These are phyloP conservation scores for Aspergillus aculeatus DNA, from an alignment of 2,329 filamentous ascomycete genomes.

Conservation along the genomic window DNA sequence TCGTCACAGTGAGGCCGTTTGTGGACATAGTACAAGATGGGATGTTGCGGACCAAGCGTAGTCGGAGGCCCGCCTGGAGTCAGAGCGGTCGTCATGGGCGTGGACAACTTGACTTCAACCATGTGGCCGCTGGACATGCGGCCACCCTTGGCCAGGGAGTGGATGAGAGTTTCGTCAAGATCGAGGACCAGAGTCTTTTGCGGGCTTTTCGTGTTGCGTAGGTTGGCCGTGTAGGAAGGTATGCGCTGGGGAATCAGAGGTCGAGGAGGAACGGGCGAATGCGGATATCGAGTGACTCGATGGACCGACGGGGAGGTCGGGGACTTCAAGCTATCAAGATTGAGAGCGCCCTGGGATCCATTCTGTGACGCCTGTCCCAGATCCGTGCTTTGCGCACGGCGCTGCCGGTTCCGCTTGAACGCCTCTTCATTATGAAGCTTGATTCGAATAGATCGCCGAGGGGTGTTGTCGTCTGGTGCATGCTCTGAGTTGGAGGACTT, in stretches of 20 bases:
- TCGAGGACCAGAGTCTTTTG: slow-evolving; percentile 95
- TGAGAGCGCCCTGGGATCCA: slow-evolving; percentile 51
- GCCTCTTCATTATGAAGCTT: slow-evolving; percentile 80
- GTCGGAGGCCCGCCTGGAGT: slow-evolving; percentile 57
- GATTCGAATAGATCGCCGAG: slow-evolving; percentile 82
- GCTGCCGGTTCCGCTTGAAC: slow-evolving; percentile 64
- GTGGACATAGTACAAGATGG: slow-evolving; percentile 97
- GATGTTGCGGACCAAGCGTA: slow-evolving; percentile 78
- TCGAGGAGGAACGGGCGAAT: slow-evolving; percentile 81
- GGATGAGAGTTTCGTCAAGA: slow-evolving; percentile 94
- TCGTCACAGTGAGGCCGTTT: slow-evolving; percentile 97
- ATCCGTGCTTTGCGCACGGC: slow-evolving; percentile 34
- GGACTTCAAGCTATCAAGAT: slow-evolving; percentile 82
- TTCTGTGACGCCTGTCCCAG: slow-evolving; percentile 26
- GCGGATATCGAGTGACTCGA: slow-evolving; percentile 83
- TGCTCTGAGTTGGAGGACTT: slow-evolving; percentile 27
- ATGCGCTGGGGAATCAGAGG: slow-evolving; percentile 86
- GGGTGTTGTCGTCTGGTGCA: slow-evolving; percentile 61
- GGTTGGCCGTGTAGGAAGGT: slow-evolving; percentile 72
- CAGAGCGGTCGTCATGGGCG: slow-evolving; percentile 40
- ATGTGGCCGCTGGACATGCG: slow-evolving; percentile 96
- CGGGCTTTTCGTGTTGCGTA: slow-evolving; percentile 48
- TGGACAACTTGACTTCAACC: slow-evolving; percentile 84
- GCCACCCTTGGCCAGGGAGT: slow-evolving; percentile 95
- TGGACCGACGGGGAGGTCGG: slow-evolving; percentile 75